phyloP scores from a whole-genome alignment of 2,329 filamentous ascomycete genomes.

The Nemania bipapillata region DNA sequence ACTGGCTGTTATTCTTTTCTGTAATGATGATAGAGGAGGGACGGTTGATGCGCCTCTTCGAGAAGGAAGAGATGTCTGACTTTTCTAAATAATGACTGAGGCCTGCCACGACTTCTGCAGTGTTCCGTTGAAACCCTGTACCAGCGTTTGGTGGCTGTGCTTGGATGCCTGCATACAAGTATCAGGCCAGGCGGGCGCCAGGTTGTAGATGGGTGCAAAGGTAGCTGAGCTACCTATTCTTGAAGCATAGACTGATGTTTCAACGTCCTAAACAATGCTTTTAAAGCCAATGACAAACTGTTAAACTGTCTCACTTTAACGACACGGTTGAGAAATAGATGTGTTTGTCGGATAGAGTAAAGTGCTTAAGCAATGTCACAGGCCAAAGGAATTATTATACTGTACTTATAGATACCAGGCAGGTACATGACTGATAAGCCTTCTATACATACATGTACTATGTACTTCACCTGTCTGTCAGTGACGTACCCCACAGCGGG shows the following conservation, averaged over 20 bases:
- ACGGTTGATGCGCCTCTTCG: background rate
- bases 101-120: background rate
- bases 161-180: constrained; percentile 2
- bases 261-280: background rate
- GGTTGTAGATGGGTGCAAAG: background rate
- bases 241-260: background rate
- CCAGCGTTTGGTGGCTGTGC: constrained; percentile 2
- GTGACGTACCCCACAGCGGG: background rate
- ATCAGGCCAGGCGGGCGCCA: background rate
- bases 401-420: too few relatives aligned
- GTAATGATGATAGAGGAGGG: background rate
- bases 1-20: too few relatives aligned
- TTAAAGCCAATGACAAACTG: background rate
- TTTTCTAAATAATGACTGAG: background rate
- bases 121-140: background rate
- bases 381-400: too few relatives aligned
- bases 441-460: too few relatives aligned
- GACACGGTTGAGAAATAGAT: too few relatives aligned
- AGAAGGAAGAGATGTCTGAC: background rate
- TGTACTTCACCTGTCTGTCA: too few relatives aligned
- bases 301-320: too few relatives aligned
- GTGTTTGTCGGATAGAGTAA: too few relatives aligned
- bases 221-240: background rate
- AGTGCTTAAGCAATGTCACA: too few relatives aligned
- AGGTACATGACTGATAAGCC: too few relatives aligned